Conservation (phyloP, 75 land plant genomes). For the Picea glauca region DNA sequence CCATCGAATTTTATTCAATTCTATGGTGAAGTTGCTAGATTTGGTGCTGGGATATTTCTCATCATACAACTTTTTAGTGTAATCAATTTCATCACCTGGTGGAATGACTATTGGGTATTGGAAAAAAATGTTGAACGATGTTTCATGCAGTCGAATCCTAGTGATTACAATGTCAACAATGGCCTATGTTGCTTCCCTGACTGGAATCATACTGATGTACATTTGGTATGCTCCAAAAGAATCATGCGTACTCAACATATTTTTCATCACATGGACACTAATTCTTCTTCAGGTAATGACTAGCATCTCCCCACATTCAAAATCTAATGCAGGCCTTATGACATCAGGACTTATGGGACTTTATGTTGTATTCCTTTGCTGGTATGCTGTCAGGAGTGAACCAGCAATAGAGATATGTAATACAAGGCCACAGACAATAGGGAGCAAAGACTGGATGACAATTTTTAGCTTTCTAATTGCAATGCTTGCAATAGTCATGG, state of each 20-base stretch:
- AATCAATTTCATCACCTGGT: conserved; percentile 31
- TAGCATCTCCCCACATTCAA: conserved; percentile 69
- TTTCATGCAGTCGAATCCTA: conserved; percentile 65
- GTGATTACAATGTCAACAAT: conserved; percentile 39
- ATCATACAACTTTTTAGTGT: conserved; percentile 29
- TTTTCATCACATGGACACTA: conserved; percentile 83
- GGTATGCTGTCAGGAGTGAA: conserved; percentile 96
- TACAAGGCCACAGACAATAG: conserved; percentile 52
- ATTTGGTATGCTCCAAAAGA: conserved; percentile 68
- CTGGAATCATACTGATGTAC: conserved; percentile 81
- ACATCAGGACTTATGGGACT: conserved; percentile 86
- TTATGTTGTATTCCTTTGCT: conserved; percentile 89
- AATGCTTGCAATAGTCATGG: no score
- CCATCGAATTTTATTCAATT: no score
- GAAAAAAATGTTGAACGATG: conserved; percentile 22
- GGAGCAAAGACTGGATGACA: conserved; percentile 74
- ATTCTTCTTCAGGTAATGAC: conserved; percentile 69
- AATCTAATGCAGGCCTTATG: conserved; percentile 79
- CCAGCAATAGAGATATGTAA: conserved; percentile 61
- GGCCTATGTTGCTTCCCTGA: conserved; percentile 44
- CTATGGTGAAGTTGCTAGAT: no score
- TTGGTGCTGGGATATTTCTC: conserved; percentile 48
- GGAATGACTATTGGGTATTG: conserved; percentile 37
- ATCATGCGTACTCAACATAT: conserved; percentile 79
- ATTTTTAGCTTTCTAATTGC: conserved; percentile 7